These are phyloP conservation scores for Fusarium incarnatum DNA, from an alignment of 2,329 filamentous ascomycete species.

Conservation along the genomic window DNA sequence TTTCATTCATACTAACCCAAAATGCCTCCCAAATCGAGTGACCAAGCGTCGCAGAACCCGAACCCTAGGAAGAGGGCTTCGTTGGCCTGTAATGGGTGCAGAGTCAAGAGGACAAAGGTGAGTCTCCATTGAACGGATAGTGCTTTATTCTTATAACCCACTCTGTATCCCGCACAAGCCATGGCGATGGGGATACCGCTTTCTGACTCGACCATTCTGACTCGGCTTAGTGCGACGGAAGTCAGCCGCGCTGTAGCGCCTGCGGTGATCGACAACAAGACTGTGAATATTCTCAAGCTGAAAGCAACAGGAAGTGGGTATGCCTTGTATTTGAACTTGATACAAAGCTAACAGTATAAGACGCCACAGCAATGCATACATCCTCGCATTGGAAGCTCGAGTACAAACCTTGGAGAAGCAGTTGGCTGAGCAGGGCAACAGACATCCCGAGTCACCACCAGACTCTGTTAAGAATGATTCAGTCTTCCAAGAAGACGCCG, in stretches of 20 bases:
- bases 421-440: background rate
- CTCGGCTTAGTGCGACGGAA: slow-evolving; percentile 2
- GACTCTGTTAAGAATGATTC: background rate
- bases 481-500: background rate
- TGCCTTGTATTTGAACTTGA: accelerated
- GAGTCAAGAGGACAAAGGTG: slow-evolving; percentile 17
- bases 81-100: slow-evolving; percentile 10
- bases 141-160: background rate
- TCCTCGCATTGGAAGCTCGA: slow-evolving; percentile 9
- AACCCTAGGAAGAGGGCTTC: slow-evolving; percentile 19
- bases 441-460: background rate
- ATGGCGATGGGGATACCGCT: too few relatives aligned
- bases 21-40: background rate
- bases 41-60: background rate
- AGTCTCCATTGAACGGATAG: background rate
- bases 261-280: slow-evolving; percentile 5
- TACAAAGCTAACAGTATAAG: background rate
- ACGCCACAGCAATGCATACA: slow-evolving; percentile 15
- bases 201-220: background rate
- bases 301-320: slow-evolving; percentile 14
- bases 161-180: background rate
- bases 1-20: background rate
- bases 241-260: slow-evolving; percentile 9
- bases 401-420: slow-evolving; percentile 3
- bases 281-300: slow-evolving; percentile 13